Evolutionary conservation across 2,329 filamentous ascomycete genomes (phyloP), one percentile per base, ranked within the genome.

Genomic region (Botryotinia globosa): DNA sequence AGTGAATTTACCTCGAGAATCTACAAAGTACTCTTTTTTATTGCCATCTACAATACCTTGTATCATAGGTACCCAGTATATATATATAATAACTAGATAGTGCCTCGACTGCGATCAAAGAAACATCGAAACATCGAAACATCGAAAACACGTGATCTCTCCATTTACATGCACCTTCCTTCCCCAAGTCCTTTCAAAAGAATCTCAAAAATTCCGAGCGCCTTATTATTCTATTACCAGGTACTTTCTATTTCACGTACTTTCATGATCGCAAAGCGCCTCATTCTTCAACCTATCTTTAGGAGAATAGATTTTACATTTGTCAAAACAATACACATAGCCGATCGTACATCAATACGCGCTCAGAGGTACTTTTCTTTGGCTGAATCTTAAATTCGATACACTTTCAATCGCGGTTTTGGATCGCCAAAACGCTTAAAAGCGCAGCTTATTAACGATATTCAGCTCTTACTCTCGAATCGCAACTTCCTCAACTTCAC

Each of bases 311-410:
- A 78, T 77, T 54, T 75, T 66, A 67, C 67, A 44, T 72, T 72
- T 67, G 63, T 71, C 68, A 71, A 66, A 32, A 42, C 68, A 73
- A 73, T 62, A 69, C 67, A 37, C 42, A 68, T 69, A 71, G 32
- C 54, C 37, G 16, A n/a, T 39, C 42, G 45, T 62, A 73, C 71
- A 65, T 67, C 74, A 63, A 61, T 72, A 78, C 79, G 77, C 78
- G 76, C 77, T 79, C 78, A 77, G 64, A 78, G 78, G 79, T 76
- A 78, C 48, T 73, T 77, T 75, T 73, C 48, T 68, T 56, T 56
- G 18, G 48, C 29, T 68, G 48, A 42, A 48, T 54, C 34, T 66
- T 71, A 37, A 66, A 37, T 68, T 61, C 39, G 67, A 59, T 61
- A 59, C 25, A 67, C 65, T 42, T 56, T 68, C 48, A 42, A 68